Evolutionary conservation across 495 filamentous ascomycete genomes (phyloP).

Genomic region (Entonaema liquescens): DNA sequence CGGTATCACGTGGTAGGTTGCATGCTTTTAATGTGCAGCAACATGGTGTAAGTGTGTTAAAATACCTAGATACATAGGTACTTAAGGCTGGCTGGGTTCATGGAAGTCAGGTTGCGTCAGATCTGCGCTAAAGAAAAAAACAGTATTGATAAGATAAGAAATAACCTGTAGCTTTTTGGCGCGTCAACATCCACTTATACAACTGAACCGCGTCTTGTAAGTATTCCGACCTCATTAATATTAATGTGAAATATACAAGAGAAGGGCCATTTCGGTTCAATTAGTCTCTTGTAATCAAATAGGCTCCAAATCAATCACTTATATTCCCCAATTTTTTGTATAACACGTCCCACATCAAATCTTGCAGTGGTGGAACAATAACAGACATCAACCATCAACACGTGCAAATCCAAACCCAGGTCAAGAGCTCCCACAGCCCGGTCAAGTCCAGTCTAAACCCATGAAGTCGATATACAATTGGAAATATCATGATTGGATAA

Average conservation of each 20-base stretch:
- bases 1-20: slow-evolving; percentile 3
- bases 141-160: slow-evolving; percentile 34
- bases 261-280: slow-evolving; percentile 7
- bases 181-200: slow-evolving; percentile 28
- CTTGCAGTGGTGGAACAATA: slow-evolving; percentile 5
- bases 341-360: neutral
- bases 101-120: neutral
- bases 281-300: slow-evolving; percentile 1
- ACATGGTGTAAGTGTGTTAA: neutral
- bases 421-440: neutral
- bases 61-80: neutral
- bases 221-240: slow-evolving; percentile 8
- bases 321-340: neutral
- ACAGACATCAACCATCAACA: slow-evolving; percentile 9
- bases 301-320: neutral
- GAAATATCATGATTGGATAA: slow-evolving; percentile 25
- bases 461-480: slow-evolving; percentile 22
- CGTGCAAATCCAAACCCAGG: neutral
- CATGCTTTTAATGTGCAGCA: neutral
- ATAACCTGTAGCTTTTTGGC: neutral
- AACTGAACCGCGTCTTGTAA: slow-evolving; percentile 25
- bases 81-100: neutral
- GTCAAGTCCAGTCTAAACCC: neutral
- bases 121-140: slow-evolving; percentile 19
- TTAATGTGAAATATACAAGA: neutral